These are phyloP conservation scores for Thermoascus crustaceus DNA, from an alignment of 2,329 filamentous ascomycete genomes.

Conservation along the genomic window DNA sequence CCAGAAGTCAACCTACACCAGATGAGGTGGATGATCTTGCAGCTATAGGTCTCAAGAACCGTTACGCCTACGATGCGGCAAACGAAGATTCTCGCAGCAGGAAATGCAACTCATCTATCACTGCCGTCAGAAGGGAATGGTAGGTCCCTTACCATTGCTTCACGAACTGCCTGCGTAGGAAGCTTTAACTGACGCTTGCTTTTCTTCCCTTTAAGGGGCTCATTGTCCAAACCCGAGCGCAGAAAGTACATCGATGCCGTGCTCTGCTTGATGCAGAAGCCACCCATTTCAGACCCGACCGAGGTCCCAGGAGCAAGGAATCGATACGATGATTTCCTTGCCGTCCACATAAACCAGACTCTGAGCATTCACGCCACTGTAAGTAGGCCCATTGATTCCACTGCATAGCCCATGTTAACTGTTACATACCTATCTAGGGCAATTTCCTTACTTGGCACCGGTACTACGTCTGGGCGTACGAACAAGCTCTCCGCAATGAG, in stretches of 20 bases:
- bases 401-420: slow-evolving; percentile 9
- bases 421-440: slow-evolving; percentile 8
- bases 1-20: background rate
- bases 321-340: slow-evolving; percentile 46
- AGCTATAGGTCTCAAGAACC: background rate
- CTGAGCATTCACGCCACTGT: slow-evolving; percentile 34
- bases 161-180: background rate
- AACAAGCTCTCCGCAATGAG: slow-evolving; percentile 23
- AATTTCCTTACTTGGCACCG: slow-evolving; percentile 30
- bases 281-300: slow-evolving; percentile 25
- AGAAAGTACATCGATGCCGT: slow-evolving; percentile 40
- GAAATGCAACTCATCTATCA: slow-evolving; percentile 9
- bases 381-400: slow-evolving; percentile 1
- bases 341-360: slow-evolving; percentile 43
- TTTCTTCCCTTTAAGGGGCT: slow-evolving; percentile 13
- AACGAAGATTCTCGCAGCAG: background rate
- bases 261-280: slow-evolving; percentile 36
- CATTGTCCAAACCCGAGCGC: slow-evolving; percentile 26
- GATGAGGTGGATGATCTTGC: background rate
- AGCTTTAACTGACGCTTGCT: background rate
- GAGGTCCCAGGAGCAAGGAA: slow-evolving; percentile 37
- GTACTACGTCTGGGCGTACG: slow-evolving; percentile 24
- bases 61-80: background rate
- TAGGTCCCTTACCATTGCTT: slow-evolving; percentile 1
- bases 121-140: slow-evolving; percentile 14